Evolutionary conservation across 2,329 filamentous ascomycete genomes (phyloP).

Genomic region (Hymenoscyphus occultus): DNA sequence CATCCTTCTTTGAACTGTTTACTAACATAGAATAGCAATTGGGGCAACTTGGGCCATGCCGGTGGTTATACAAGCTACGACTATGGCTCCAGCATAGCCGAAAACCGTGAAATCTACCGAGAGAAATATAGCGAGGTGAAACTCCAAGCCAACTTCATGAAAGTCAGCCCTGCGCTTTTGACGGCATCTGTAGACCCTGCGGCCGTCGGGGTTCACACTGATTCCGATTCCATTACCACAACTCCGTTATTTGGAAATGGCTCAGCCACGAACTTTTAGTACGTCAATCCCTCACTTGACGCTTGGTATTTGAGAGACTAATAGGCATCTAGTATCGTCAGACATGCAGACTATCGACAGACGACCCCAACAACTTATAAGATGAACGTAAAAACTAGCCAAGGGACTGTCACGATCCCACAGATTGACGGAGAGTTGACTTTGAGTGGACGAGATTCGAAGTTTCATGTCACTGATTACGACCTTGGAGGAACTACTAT

Average conservation of each 20-base stretch:
- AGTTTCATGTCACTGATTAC: constrained; percentile 66
- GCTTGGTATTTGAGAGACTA: background rate
- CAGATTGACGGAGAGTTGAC: constrained; percentile 55
- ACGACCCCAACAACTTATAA: constrained; percentile 57
- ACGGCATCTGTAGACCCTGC: constrained; percentile 53
- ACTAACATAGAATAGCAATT: constrained; percentile 48
- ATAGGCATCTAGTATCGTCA: constrained; percentile 42
- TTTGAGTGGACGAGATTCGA: constrained; percentile 63
- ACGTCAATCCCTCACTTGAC: constrained; percentile 8
- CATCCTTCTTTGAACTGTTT: no score
- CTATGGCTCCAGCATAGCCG: constrained; percentile 61
- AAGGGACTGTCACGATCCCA: constrained; percentile 55
- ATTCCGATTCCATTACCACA: constrained; percentile 47
- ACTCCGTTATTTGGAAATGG: constrained; percentile 58
- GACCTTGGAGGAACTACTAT: constrained; percentile 56
- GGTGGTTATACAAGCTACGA: constrained; percentile 61
- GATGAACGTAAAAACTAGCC: constrained; percentile 59
- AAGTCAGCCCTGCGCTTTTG: constrained; percentile 68
- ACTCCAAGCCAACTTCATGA: constrained; percentile 70
- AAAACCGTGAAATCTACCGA: constrained; percentile 64
- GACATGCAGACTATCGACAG: constrained; percentile 65
- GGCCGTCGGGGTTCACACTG: constrained; percentile 46
- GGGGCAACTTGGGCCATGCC: constrained; percentile 72
- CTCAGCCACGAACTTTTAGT: constrained; percentile 57
- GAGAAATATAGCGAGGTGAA: constrained; percentile 82